phyloP scores from a whole-genome alignment of 345 rosid genomes.

The Microthlaspi erraticum region DNA sequence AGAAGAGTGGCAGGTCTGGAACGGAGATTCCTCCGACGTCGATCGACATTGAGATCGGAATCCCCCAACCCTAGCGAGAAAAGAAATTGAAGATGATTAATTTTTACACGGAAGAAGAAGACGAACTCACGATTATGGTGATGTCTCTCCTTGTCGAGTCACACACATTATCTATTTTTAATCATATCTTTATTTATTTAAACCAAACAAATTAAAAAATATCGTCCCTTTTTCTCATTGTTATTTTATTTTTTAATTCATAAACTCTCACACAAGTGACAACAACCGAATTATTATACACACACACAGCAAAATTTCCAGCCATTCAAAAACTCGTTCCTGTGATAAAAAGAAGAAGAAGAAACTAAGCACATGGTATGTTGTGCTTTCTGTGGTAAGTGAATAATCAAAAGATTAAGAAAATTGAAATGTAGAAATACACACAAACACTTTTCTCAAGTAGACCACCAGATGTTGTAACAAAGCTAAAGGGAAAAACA shows the following conservation, averaged over 20 bases:
- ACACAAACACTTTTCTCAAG: background rate
- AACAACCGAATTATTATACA: too few relatives aligned
- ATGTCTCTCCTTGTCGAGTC: too few relatives aligned
- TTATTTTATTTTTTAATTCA: too few relatives aligned
- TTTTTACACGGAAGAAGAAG: too few relatives aligned
- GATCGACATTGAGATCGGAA: slow-evolving; percentile 47
- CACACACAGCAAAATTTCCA: too few relatives aligned
- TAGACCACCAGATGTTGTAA: background rate
- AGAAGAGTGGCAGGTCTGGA: slow-evolving; percentile 57
- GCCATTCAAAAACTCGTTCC: too few relatives aligned
- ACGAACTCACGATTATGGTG: too few relatives aligned
- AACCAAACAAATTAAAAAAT: background rate
- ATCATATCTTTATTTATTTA: too few relatives aligned
- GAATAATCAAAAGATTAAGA: background rate
- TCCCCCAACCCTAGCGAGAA: slow-evolving; percentile 27
- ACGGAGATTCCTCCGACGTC: slow-evolving; percentile 34
- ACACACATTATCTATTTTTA: too few relatives aligned
- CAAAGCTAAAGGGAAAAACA: background rate
- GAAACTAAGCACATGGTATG: too few relatives aligned
- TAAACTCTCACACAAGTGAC: too few relatives aligned
- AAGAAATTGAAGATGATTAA: background rate
- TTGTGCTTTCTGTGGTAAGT: background rate
- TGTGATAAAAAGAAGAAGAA: too few relatives aligned
- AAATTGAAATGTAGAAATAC: background rate
- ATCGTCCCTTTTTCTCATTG: background rate